A percentile compares a stretch with the other conserved stretches of the same genome.
Conservation (phyloP, 352 stramenopile genomes). For the Phytophthora melonis region DNA sequence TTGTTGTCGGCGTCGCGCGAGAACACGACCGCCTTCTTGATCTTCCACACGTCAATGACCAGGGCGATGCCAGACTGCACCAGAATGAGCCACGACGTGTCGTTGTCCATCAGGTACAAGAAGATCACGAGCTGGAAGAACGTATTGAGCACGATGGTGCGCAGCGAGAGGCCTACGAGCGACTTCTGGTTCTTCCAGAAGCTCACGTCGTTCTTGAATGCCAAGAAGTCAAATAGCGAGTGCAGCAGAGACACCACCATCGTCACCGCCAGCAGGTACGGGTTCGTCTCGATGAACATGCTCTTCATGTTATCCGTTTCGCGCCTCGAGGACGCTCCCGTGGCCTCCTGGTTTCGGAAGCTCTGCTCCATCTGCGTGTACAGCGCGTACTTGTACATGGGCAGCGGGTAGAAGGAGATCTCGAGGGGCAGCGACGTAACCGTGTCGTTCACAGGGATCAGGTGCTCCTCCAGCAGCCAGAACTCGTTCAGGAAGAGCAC, state of each 20-base stretch:
- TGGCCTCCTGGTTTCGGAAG: constrained; percentile 92
- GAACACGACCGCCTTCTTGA: constrained; percentile 93
- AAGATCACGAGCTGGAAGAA: constrained; percentile 98
- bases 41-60: constrained; percentile 94
- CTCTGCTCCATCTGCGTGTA: constrained; percentile 95
- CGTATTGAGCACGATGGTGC: constrained; percentile 95
- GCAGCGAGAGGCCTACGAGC: constrained; percentile 94
- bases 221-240: constrained; percentile 98
- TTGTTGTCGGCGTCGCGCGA: constrained; percentile 84
- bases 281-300: constrained; percentile 98
- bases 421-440: constrained; percentile 82
- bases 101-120: constrained; percentile 98
- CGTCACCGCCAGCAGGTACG: constrained; percentile 96
- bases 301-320: constrained; percentile 95
- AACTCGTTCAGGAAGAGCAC: constrained; percentile 95
- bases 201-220: constrained; percentile 99
- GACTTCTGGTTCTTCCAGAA: constrained; percentile 99
- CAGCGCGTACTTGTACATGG: constrained; percentile 93
- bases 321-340: constrained; percentile 90
- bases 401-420: constrained; percentile 87
- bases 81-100: constrained; percentile 97
- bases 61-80: constrained; percentile 81
- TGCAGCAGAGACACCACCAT: constrained; percentile 96
- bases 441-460: constrained; percentile 92
- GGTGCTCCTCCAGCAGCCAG: constrained; percentile 91